Evolutionary conservation across 768 basidiomycete species (phyloP), one percentile per base, ranked within the genome.

Genomic region (Phallus indusiatus): DNA sequence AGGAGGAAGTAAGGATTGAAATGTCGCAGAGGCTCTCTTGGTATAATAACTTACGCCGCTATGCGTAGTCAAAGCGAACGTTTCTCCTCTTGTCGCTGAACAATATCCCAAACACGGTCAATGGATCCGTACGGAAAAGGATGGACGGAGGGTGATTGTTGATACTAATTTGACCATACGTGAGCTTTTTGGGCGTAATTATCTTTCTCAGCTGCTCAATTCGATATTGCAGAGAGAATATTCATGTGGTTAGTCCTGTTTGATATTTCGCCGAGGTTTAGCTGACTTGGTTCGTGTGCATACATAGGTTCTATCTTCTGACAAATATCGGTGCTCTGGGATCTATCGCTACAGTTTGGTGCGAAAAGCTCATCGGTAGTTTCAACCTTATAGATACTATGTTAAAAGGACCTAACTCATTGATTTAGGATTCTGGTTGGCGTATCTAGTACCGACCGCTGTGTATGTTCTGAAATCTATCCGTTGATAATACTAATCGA

Each of bases 391-490:
- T 12, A 11, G 1, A 20, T 50, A n/a, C n/a, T 51, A 5, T 20
- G 17, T 8, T 10, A 12, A 10, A 57, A 24, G n/a, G n/a, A 6
- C 21, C 17, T 50, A 18, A 49, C 21, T 18, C 9, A n/a, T 12
- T 34, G 17, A 71, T 60, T 78, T 83, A 51, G 85, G 85, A 6
- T 87, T 78, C 69, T 86, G 77, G 73, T 75, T 85, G 20, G 77
- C 85, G 0, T 87, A 76, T 63, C 79, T 78, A 0, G 78, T 86
- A 17, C 85, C 85, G 0, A 86, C 85, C 0, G 55, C 74, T 28
- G 65, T 86, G 36, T 86, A 84, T 73, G 56, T 36, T 10, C 14
- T 12, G 48, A n/a, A 47, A 12, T 47, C 33, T 47, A 6, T 8
- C 18, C n/a, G 22, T 21, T 17, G 9, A 9, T 54, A 28, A 5